Evolutionary conservation across 768 basidiomycete genomes (phyloP).

Genomic region (Exidia glandulosa): DNA sequence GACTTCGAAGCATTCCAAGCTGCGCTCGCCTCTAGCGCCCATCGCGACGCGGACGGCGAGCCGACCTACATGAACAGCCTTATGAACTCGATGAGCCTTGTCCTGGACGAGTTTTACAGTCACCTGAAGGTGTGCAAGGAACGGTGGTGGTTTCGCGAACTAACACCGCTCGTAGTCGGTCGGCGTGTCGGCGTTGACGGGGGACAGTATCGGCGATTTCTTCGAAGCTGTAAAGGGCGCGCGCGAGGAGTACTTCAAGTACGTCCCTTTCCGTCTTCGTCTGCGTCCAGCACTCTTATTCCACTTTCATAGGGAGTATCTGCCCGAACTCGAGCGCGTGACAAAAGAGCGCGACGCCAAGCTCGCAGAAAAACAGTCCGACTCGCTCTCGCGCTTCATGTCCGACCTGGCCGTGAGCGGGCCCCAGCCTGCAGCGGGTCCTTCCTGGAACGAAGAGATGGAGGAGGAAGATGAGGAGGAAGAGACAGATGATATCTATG

Average conservation of each 20-base stretch:
- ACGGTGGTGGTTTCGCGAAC: background rate
- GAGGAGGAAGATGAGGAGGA: constrained; percentile 34
- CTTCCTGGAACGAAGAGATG: constrained; percentile 49
- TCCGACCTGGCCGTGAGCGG: constrained; percentile 70
- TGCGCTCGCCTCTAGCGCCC: constrained; percentile 61
- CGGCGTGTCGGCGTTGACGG: constrained; percentile 92
- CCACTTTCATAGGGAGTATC: constrained; percentile 43
- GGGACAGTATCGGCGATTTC: constrained; percentile 86
- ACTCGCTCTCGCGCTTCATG: constrained; percentile 69
- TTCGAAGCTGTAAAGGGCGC: constrained; percentile 86
- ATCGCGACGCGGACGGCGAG: constrained; percentile 72
- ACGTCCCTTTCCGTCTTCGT: no score
- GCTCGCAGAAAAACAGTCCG: constrained; percentile 55
- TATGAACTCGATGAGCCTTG: constrained; percentile 98
- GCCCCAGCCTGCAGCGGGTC: constrained; percentile 45
- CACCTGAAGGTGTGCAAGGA: constrained; percentile 62
- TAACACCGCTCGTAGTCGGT: constrained; percentile 50
- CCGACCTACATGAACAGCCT: constrained; percentile 97
- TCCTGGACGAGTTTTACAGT: constrained; percentile 97
- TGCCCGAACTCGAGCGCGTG: constrained; percentile 76
- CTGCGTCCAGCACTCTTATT: background rate
- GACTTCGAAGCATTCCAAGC: constrained; percentile 94
- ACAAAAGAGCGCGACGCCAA: constrained; percentile 38
- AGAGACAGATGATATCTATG: constrained; percentile 28
- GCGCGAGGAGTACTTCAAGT: constrained; percentile 77